These are phyloP conservation scores for Candida pseudoglaebosa DNA, from an alignment of 805 yeast genomes.

Conservation along the genomic window DNA sequence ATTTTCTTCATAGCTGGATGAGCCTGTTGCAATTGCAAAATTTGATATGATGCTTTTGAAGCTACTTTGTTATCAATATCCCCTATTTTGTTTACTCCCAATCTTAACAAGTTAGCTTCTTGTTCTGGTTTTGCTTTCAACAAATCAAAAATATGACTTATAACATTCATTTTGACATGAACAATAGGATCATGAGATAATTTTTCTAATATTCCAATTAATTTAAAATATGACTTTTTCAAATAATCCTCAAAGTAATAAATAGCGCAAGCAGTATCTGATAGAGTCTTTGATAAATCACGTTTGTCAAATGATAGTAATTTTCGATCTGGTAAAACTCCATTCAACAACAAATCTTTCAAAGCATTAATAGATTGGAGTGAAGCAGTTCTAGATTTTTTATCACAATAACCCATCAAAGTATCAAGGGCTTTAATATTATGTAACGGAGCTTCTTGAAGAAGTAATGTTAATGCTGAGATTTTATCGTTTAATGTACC, in stretches of 20 bases:
- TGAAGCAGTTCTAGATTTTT: slow-evolving; percentile 91
- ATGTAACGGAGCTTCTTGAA: slow-evolving; percentile 94
- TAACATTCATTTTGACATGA: slow-evolving; percentile 76
- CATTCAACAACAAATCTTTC: slow-evolving; percentile 81
- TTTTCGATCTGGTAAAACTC: slow-evolving; percentile 83
- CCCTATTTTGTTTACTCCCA: slow-evolving; percentile 93
- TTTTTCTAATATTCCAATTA: slow-evolving; percentile 72
- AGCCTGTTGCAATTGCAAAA: slow-evolving; percentile 76
- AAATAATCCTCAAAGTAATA: slow-evolving; percentile 88
- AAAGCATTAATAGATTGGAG: slow-evolving; percentile 85
- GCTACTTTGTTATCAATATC: slow-evolving; percentile 88
- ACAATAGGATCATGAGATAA: slow-evolving; percentile 88
- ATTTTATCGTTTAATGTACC: slow-evolving; percentile 97
- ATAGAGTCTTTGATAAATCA: slow-evolving; percentile 48
- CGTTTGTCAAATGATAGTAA: slow-evolving; percentile 70
- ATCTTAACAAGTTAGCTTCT: slow-evolving; percentile 81
- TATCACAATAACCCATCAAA: slow-evolving; percentile 71
- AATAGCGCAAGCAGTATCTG: slow-evolving; percentile 55
- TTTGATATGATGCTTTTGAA: slow-evolving; percentile 78
- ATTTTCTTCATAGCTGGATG: slow-evolving; percentile 95
- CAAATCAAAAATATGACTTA: slow-evolving; percentile 74
- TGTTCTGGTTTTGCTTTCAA: slow-evolving; percentile 90
- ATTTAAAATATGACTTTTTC: slow-evolving; percentile 69
- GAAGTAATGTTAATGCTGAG: slow-evolving; percentile 85
- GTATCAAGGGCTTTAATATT: slow-evolving; percentile 80